Evolutionary conservation across 352 stramenopile genomes (phyloP), one percentile per base, ranked within the genome.

Genomic region (Globisporangium carolinianum): DNA sequence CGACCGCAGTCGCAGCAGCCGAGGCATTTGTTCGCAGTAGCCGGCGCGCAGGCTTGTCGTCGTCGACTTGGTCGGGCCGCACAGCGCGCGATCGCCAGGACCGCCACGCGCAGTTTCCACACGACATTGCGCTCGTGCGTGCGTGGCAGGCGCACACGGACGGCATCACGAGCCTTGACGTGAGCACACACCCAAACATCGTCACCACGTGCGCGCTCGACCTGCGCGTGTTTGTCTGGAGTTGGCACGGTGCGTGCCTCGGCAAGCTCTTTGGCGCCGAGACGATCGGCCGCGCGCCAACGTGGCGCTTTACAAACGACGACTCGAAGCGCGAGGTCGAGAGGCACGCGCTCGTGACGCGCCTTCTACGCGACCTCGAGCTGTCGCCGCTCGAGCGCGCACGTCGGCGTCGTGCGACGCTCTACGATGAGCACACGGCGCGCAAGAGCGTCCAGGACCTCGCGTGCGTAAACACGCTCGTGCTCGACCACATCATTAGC

Each of bases 191-290:
- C 37, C 81, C 81, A 1, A 77, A 87, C 38, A 76, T 91, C 42
- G 17, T 89, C 1, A 56, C 88, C 7, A 89, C 78, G 0, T 88
- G 78, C 55, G 67, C 66, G 6, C 55, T 88, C 47, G 81, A 91
- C 53, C 86, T 83, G 69, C 65, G 68, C 3, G 76, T 91, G 4
- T 88, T 78, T 53, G 66, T 91, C 5, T 91, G 78, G 81, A 73
- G 76, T 46, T 91, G 81, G 81, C 58, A 82, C 35, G 78, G 78
- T 0, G 42, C 38, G n/a, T 84, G 72, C 37, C 52, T 89, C 0
- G 81, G 81, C 1, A 86, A 85, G 45, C 57, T 89, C 2, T 89
- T 87, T 57, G 79, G 86, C 14, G 66, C 71, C 0, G 81, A 91
- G 36, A 86, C 83, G 24, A 58, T 73, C 8, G 72, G 69, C 0